Evolutionary conservation across 2,329 filamentous ascomycete species (phyloP).

Genomic region (Hymenoscyphus salicellus): DNA sequence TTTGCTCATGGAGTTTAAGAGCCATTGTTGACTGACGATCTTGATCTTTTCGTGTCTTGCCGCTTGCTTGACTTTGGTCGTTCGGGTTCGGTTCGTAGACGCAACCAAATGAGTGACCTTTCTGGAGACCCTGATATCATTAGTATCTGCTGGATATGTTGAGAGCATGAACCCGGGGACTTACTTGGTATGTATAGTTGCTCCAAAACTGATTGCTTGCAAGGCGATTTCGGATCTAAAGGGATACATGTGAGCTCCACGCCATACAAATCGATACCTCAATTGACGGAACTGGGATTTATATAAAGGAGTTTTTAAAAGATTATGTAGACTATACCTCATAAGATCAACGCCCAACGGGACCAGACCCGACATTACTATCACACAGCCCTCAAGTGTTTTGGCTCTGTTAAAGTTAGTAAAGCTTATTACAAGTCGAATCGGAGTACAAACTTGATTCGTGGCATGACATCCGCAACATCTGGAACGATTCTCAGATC

Average conservation of each 20-base stretch:
- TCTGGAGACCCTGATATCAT: conserved; percentile 48
- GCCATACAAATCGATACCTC: not conserved
- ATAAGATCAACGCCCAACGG: conserved; percentile 77
- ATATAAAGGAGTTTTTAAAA: not conserved
- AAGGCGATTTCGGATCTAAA: conserved; percentile 76
- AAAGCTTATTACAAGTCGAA: not conserved
- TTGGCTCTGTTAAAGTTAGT: conserved; percentile 41
- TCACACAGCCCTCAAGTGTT: conserved; percentile 69
- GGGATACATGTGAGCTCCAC: conserved; percentile 8
- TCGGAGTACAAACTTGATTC: conserved; percentile 59
- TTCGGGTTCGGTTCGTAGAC: conserved; percentile 68
- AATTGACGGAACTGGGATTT: not conserved
- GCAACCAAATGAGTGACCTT: conserved; percentile 74
- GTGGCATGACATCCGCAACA: conserved; percentile 77
- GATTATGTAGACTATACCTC: conserved; percentile 37
- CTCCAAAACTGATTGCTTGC: conserved; percentile 85
- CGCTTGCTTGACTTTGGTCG: conserved; percentile 87
- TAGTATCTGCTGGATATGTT: conserved; percentile 8
- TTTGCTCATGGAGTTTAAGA: conserved; percentile 76
- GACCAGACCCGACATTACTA: conserved; percentile 89
- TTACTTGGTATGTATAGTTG: conserved; percentile 49
- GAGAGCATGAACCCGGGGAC: not conserved
- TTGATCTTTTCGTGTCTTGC: conserved; percentile 76
- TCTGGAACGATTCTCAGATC: conserved; percentile 71
- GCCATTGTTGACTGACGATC: conserved; percentile 90